Evolutionary conservation across 495 filamentous ascomycete genomes (phyloP).

Genomic region (Penicillium coffeae): DNA sequence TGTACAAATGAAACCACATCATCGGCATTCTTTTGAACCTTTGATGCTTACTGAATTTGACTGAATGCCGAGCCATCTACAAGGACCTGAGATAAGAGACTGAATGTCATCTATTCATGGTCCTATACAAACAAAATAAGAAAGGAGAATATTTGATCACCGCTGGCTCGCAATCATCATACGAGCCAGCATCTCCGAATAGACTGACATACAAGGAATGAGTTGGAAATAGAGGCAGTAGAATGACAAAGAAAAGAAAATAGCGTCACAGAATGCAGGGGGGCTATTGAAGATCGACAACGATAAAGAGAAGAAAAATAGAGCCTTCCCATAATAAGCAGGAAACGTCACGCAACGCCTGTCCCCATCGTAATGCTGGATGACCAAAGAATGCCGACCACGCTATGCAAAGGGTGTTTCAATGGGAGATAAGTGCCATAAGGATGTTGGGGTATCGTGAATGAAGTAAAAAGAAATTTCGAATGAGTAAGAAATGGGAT

Average conservation of each 20-base stretch:
- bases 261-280: constrained; percentile 4
- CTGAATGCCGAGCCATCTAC: no score
- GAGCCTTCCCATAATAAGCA: constrained; percentile 7
- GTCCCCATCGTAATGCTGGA: constrained; percentile 35
- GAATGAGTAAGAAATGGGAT: constrained; percentile 8
- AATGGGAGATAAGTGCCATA: constrained; percentile 22
- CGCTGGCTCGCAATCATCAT: constrained; percentile 5
- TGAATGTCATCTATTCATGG: constrained; percentile 12
- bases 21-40: no score
- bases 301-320: constrained; percentile 10
- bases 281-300: constrained; percentile 3
- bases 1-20: no score
- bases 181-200: background rate
- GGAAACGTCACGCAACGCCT: constrained; percentile 32
- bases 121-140: background rate
- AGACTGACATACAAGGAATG: constrained; percentile 9
- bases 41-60: no score
- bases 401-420: constrained; percentile 44
- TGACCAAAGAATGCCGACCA: constrained; percentile 38
- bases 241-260: constrained; percentile 7
- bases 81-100: no score
- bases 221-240: background rate
- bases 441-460: constrained; percentile 27
- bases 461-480: constrained; percentile 11
- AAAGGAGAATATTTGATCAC: background rate